Evolutionary conservation across 129 eudicot genomes (phyloP).

Genomic region (Flaveria linearis): DNA sequence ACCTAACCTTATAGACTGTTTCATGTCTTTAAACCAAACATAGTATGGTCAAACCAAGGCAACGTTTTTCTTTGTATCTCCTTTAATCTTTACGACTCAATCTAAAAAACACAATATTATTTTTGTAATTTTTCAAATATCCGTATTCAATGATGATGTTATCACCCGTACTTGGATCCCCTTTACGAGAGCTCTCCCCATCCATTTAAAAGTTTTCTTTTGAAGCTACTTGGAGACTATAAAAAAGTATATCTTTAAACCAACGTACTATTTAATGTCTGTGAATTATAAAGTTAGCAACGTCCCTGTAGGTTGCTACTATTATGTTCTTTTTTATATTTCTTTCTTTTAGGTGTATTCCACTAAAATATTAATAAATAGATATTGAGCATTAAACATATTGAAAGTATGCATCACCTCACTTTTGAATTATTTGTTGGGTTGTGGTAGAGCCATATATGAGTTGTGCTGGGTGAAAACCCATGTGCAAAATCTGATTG

Average conservation of each 20-base stretch:
- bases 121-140: neutral
- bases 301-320: neutral
- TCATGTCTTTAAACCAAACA: too few relatives aligned
- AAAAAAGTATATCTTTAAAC: conserved; percentile 1
- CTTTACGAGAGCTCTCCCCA: neutral
- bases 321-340: neutral
- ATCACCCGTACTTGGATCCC: neutral
- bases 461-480: too few relatives aligned
- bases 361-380: neutral
- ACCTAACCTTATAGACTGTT: too few relatives aligned
- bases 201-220: neutral
- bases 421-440: too few relatives aligned
- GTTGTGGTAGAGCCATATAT: too few relatives aligned
- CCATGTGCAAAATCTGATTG: too few relatives aligned
- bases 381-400: neutral
- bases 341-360: neutral
- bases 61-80: too few relatives aligned
- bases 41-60: too few relatives aligned
- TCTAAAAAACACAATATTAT: too few relatives aligned
- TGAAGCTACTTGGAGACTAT: neutral
- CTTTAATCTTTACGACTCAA: too few relatives aligned
- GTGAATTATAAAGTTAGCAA: neutral
- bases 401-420: neutral
- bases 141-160: neutral
- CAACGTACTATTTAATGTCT: neutral